These are phyloP conservation scores for Furcasterigmium sp. DNA, from an alignment of 2,329 filamentous ascomycete species.

Conservation along the genomic window DNA sequence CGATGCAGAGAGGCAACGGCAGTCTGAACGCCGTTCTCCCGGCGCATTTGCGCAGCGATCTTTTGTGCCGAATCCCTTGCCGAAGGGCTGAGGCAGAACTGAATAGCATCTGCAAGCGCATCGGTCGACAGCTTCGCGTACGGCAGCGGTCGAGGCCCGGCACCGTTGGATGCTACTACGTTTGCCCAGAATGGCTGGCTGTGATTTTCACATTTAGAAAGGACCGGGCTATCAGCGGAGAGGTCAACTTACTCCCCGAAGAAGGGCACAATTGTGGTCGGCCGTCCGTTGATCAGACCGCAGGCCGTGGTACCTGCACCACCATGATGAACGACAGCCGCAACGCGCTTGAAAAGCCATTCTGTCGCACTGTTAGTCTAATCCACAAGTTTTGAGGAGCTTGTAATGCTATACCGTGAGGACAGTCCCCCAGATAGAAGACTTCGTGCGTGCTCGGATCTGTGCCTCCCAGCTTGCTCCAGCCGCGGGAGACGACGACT, in stretches of 20 bases:
- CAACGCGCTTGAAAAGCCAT: conserved; percentile 52
- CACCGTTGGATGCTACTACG: conserved; percentile 28
- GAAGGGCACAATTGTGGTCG: conserved; percentile 50
- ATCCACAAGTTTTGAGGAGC: neutral
- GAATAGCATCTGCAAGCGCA: conserved; percentile 27
- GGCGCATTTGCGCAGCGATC: conserved; percentile 26
- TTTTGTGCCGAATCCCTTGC: conserved; percentile 20
- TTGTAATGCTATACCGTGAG: conserved; percentile 26
- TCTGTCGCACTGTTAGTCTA: conserved; percentile 16
- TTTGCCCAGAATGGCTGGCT: conserved; percentile 36
- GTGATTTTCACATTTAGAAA: neutral
- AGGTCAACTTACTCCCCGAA: conserved; percentile 27
- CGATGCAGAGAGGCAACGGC: conserved; percentile 33
- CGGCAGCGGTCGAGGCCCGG: neutral
- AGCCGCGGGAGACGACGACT: conserved; percentile 37
- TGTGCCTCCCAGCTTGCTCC: conserved; percentile 14
- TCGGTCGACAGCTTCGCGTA: conserved; percentile 18
- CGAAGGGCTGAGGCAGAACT: conserved; percentile 22
- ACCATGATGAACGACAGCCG: conserved; percentile 52
- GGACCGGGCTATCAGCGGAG: neutral
- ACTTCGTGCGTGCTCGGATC: conserved; percentile 18
- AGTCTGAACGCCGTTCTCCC: conserved; percentile 18
- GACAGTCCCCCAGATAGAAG: conserved; percentile 48
- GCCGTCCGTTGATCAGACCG: conserved; percentile 43
- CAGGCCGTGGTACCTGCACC: conserved; percentile 55